A percentile compares a stretch with the other conserved stretches of the same genome.
Conservation (phyloP, 1,139 yeast genomes). For the Dujonia santamariae region DNA sequence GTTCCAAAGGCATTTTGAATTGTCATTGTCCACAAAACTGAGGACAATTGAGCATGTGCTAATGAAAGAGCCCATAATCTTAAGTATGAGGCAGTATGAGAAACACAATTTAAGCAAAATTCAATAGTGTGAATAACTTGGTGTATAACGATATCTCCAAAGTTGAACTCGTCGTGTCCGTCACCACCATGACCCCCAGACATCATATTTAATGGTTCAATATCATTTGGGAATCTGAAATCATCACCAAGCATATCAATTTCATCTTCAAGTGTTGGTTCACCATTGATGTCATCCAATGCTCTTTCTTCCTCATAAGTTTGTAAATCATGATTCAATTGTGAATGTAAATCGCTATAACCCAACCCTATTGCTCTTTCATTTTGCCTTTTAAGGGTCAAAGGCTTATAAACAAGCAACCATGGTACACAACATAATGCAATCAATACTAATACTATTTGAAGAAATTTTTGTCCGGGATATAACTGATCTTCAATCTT, state of each 20-base stretch:
- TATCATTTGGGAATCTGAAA: constrained; percentile 43
- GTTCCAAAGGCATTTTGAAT: constrained; percentile 77
- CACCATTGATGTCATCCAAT: constrained; percentile 25
- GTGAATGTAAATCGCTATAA: constrained; percentile 34
- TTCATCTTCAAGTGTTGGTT: constrained; percentile 17
- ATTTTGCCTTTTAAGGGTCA: constrained; percentile 51
- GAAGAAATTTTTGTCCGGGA: constrained; percentile 80
- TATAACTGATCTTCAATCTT: constrained; percentile 77
- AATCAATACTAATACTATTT: constrained; percentile 64
- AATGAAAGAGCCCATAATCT: constrained; percentile 96
- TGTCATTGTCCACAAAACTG: constrained; percentile 97
- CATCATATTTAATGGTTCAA: constrained; percentile 40
- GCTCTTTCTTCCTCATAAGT: constrained; percentile 29
- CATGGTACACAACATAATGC: constrained; percentile 95
- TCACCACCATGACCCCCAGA: constrained; percentile 19
- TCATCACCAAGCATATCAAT: constrained; percentile 20
- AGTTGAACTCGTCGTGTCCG: constrained; percentile 53
- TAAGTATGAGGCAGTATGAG: constrained; percentile 96
- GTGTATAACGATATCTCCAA: constrained; percentile 94
- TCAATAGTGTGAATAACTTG: constrained; percentile 98
- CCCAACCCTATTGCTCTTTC: constrained; percentile 33
- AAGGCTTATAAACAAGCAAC: constrained; percentile 85
- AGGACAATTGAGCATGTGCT: constrained; percentile 94
- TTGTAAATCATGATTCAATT: constrained; percentile 29
- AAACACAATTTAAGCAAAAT: constrained; percentile 94